These are phyloP conservation scores for Verticillium nubilum DNA, from an alignment of 2,329 filamentous ascomycete genomes.

Conservation along the genomic window DNA sequence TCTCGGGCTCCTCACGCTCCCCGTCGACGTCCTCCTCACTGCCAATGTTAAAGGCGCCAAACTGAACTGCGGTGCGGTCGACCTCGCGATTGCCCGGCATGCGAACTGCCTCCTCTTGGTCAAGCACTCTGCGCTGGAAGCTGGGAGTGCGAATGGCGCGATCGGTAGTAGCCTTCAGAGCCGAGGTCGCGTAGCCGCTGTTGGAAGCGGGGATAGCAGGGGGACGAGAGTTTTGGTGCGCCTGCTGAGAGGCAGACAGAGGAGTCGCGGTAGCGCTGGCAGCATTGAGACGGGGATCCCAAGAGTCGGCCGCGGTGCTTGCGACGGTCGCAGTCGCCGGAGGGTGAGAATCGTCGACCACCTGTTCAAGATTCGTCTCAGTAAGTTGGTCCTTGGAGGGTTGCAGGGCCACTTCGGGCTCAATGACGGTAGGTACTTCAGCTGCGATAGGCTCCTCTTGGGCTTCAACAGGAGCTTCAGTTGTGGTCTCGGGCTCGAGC, in stretches of 20 bases:
- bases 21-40: constrained; percentile 86
- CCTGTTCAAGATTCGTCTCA: constrained; percentile 84
- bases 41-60: constrained; percentile 89
- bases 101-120: constrained; percentile 95
- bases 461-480: constrained; percentile 24
- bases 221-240: constrained; percentile 54
- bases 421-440: constrained; percentile 29
- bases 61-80: constrained; percentile 88
- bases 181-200: constrained; percentile 74
- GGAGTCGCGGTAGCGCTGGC: constrained; percentile 61
- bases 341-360: constrained; percentile 75
- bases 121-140: constrained; percentile 80
- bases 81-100: constrained; percentile 97
- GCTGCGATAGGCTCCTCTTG: constrained; percentile 19
- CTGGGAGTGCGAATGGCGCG: constrained; percentile 64
- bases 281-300: constrained; percentile 62
- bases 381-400: constrained; percentile 81
- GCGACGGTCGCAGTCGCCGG: constrained; percentile 76
- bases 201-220: constrained; percentile 2
- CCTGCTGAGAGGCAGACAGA: constrained; percentile 57
- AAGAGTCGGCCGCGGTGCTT: constrained; percentile 83
- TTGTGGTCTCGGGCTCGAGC: constrained; percentile 24
- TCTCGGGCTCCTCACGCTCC: constrained; percentile 92
- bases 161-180: constrained; percentile 69
- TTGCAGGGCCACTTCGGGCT: constrained; percentile 51